Conservation (phyloP, 2,329 filamentous ascomycete genomes). For the Calonectria leucothoes region DNA sequence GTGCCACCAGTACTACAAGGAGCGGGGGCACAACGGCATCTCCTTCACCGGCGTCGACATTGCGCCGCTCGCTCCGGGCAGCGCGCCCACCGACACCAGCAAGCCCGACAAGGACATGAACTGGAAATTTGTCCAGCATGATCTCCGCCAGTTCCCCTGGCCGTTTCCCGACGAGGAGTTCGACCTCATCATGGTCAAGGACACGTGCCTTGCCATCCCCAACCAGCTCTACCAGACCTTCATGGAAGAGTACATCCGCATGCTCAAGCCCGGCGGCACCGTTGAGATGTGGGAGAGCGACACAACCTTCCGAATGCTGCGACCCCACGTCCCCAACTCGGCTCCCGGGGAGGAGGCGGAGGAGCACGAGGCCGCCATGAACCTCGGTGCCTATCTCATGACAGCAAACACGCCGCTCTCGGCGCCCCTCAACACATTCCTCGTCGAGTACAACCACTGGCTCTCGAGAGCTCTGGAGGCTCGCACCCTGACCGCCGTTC, state of each 20-base stretch:
- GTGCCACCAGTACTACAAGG: slow-evolving; percentile 83
- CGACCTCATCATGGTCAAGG: slow-evolving; percentile 90
- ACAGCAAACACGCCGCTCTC: slow-evolving; percentile 86
- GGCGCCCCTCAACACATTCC: slow-evolving; percentile 81
- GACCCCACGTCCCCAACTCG: slow-evolving; percentile 76
- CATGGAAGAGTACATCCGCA: slow-evolving; percentile 79
- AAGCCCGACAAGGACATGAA: slow-evolving; percentile 79
- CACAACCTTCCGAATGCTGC: slow-evolving; percentile 83
- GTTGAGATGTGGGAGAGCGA: slow-evolving; percentile 94
- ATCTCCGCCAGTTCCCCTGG: slow-evolving; percentile 79
- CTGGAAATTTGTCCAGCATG: slow-evolving; percentile 91
- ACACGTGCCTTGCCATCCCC: slow-evolving; percentile 76
- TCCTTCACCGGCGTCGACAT: slow-evolving; percentile 88
- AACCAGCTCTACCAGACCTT: slow-evolving; percentile 66
- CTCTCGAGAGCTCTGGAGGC: slow-evolving; percentile 79
- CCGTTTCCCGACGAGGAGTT: slow-evolving; percentile 86
- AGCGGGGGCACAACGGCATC: slow-evolving; percentile 75
- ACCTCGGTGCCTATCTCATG: slow-evolving; percentile 84
- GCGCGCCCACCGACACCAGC: slow-evolving; percentile 48
- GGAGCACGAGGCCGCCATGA: slow-evolving; percentile 72
- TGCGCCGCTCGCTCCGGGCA: slow-evolving; percentile 71
- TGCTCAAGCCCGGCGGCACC: slow-evolving; percentile 81
- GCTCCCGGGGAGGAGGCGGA: slow-evolving; percentile 54
- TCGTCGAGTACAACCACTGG: slow-evolving; percentile 88
- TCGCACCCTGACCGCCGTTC: slow-evolving; percentile 77